phyloP scores from a whole-genome alignment of 352 stramenopile species.

The Paralagenidium karlingii region DNA sequence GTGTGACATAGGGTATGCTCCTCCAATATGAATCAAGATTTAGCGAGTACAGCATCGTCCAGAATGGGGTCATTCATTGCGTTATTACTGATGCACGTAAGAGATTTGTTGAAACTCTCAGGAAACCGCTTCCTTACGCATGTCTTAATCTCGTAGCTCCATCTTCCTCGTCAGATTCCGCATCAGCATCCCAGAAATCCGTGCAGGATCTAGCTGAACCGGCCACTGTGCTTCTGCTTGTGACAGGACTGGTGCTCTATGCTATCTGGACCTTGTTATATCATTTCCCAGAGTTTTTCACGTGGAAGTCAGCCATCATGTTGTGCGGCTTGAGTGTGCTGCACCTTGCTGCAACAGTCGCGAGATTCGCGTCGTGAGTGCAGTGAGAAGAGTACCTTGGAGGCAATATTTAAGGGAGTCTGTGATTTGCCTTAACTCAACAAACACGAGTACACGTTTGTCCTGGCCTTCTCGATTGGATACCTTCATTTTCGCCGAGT shows the following conservation, averaged over 20 bases:
- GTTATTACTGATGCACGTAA: conserved; percentile 59
- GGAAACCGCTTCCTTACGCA: too few species aligned
- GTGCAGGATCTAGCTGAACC: conserved; percentile 26
- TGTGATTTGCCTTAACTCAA: too few species aligned
- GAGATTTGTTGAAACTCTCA: conserved; percentile 7
- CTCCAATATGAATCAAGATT: conserved; percentile 41
- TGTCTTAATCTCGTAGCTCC: too few species aligned
- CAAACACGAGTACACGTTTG: too few species aligned
- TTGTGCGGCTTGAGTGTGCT: conserved; percentile 39
- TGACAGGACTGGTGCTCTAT: conserved; percentile 56
- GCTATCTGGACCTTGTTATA: conserved; percentile 70
- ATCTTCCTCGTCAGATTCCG: too few species aligned
- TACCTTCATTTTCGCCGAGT: conserved; percentile 42
- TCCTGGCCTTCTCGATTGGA: too few species aligned
- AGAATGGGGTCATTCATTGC: conserved; percentile 59
- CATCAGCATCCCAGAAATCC: too few species aligned
- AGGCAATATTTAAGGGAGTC: too few species aligned
- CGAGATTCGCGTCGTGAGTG: conserved; percentile 20
- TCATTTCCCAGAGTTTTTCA: conserved; percentile 65
- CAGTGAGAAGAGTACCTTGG: conserved; percentile 2
- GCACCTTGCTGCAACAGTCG: conserved; percentile 45
- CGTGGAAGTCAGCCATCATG: conserved; percentile 63
- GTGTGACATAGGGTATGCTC: conserved; percentile 65
- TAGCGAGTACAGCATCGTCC: conserved; percentile 68
- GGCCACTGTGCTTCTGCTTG: conserved; percentile 35